Base-by-base conservation (phyloP, 148 eudicot species). In the Arctostaphylos glauca region DNA sequence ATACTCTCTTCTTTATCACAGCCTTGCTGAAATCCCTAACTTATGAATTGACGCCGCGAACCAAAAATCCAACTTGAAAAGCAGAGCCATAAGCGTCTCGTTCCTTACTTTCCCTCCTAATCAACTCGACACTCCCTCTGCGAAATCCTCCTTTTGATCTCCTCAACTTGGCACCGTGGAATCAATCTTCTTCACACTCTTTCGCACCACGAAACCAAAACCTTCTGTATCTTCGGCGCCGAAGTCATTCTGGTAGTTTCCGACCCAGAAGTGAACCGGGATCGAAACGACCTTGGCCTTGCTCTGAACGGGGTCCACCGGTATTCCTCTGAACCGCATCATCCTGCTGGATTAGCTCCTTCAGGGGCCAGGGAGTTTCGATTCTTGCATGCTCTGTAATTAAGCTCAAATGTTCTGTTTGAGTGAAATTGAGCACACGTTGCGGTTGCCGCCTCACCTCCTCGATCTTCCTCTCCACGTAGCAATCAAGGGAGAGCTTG, bases 401-500 rank as follows among this genome's bases (percentile, higher is more conserved):
- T 13, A 74, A 81, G 41, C 25, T 55, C 53, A 71, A 55, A 93
- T 95, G 98, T 95, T 95, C 83, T 82, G 81, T 81, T 84, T 94
- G 74, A 91, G 91, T 60, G 74, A 88, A 81, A 58, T 95, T 56
- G 94, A 94, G 85, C 98, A 95, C 92, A 94, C 85, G 50, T 82
- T 95, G 88, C 88, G 92, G 13, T 76, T 95, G 86, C 96, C 93
- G 0, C 93, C 98, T 38, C 82, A 87, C 73, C 87, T 87, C 78
- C 91, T 95, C 74, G 77, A 83, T 74, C 90, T 83, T 60, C 95
- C 92, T 21, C 88, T 91, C 59, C 86, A 91, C 25, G 89, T 90
- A 55, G 94, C 94, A 58, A 90, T 95, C 56, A 93, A 87, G 55
- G 90, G 87, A 46, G 88, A 92, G 80, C 94, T 95, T n/a, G 92